Evolutionary conservation across 306 rosid genomes (phyloP).

Genomic region (peach (Prunus persica)): DNA sequence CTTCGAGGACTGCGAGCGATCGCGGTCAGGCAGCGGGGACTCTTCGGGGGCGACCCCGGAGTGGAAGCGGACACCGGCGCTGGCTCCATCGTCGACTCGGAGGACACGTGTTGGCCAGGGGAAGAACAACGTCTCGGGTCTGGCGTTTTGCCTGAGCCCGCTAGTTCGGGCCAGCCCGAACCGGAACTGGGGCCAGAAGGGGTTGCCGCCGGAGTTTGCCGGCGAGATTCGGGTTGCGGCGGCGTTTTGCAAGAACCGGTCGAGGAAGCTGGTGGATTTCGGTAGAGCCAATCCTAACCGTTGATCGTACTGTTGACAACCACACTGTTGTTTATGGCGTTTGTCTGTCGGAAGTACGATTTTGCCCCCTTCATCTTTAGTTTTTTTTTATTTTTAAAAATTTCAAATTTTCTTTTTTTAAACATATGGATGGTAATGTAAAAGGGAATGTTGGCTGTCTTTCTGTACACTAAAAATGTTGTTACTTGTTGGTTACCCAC

Average conservation of each 20-base stretch:
- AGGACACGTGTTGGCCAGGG: constrained; percentile 39
- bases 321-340: neutral
- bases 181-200: constrained; percentile 64
- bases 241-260: constrained; percentile 75
- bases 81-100: constrained; percentile 39
- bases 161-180: constrained; percentile 80
- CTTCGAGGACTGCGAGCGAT: constrained; percentile 31
- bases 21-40: constrained; percentile 53
- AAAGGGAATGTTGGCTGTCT: neutral
- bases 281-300: constrained; percentile 75
- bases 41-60: constrained; percentile 56
- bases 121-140: constrained; percentile 53
- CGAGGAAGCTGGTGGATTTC: constrained; percentile 81
- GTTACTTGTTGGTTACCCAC: constrained; percentile 1
- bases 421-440: neutral
- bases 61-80: constrained; percentile 57
- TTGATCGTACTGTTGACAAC: constrained; percentile 38
- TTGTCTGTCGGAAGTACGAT: constrained; percentile 24
- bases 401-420: neutral
- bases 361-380: constrained; percentile 17
- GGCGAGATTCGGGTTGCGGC: constrained; percentile 56
- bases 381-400: too few species aligned
- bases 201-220: constrained; percentile 49
- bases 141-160: constrained; percentile 84
- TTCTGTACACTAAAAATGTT: constrained; percentile 37